Percentiles rank a stretch among this genome's conserved stretches.
phyloP scores from a whole-genome alignment of 2,329 filamentous ascomycete genomes.

The Graphium sp. region DNA sequence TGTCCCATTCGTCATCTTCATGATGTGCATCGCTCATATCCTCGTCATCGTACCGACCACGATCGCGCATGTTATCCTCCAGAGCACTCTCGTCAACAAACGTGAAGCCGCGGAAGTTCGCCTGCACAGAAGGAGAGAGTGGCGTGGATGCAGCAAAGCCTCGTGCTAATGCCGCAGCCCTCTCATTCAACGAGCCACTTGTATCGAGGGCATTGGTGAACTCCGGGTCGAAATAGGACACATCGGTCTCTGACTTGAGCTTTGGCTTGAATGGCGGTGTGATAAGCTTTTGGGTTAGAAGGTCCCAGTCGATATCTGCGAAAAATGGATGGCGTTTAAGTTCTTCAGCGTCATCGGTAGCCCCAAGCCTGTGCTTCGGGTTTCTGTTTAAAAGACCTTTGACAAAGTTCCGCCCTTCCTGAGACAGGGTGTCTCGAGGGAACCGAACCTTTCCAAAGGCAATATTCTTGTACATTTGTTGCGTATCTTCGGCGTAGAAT shows the following conservation, averaged over 20 bases:
- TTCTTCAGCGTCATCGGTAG: constrained; percentile 80
- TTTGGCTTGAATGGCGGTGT: constrained; percentile 96
- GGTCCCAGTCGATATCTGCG: constrained; percentile 80
- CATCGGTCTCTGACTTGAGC: constrained; percentile 87
- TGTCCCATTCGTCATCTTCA: constrained; percentile 39
- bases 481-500: constrained; percentile 96
- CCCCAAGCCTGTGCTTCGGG: constrained; percentile 85
- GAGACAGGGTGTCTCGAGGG: constrained; percentile 81
- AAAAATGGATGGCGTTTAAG: constrained; percentile 93
- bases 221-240: constrained; percentile 96
- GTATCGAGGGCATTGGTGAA: constrained; percentile 90
- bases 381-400: constrained; percentile 96
- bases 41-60: constrained; percentile 29
- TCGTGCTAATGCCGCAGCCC: constrained; percentile 70
- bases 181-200: constrained; percentile 76
- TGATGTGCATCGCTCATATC: constrained; percentile 40
- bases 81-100: constrained; percentile 97
- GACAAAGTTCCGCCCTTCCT: constrained; percentile 93
- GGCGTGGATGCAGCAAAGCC: constrained; percentile 84
- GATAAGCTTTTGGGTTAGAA: constrained; percentile 75
- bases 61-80: constrained; percentile 61
- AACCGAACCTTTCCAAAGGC: constrained; percentile 97
- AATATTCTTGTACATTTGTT: constrained; percentile 99
- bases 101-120: constrained; percentile 96
- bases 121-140: constrained; percentile 86